Evolutionary conservation across 2,329 filamentous ascomycete genomes (phyloP).

Genomic region (Fusarium marasasianum): DNA sequence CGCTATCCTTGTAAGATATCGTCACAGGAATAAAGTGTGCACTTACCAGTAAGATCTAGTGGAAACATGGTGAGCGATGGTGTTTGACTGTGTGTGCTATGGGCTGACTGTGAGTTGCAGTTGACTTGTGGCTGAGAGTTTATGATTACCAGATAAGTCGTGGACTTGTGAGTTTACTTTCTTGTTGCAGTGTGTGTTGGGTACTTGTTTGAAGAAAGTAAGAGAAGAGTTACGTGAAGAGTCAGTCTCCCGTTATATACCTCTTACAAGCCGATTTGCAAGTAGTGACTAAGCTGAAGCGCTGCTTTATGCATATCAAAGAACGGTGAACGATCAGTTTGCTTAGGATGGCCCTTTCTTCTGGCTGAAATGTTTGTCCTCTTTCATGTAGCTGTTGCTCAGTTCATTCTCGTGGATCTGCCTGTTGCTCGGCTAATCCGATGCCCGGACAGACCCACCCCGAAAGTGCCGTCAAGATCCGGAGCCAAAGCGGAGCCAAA

Average conservation of each 20-base stretch:
- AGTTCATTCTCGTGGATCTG: background rate
- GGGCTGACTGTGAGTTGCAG: background rate
- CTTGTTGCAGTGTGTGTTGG: background rate
- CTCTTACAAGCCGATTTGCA: background rate
- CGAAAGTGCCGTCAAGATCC: background rate
- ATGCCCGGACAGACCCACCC: background rate
- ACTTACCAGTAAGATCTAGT: background rate
- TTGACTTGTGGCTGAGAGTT: background rate
- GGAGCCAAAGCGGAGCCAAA: background rate
- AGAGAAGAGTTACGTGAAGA: background rate
- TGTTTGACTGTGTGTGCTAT: background rate
- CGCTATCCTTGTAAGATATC: background rate
- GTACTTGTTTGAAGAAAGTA: background rate
- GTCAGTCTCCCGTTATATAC: background rate
- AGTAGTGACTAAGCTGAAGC: background rate
- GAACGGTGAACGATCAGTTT: background rate
- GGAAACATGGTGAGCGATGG: background rate
- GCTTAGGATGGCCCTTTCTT: background rate
- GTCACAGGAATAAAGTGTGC: accelerated
- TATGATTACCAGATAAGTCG: background rate
- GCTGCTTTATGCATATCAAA: background rate
- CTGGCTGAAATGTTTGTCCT: background rate
- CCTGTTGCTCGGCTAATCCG: background rate
- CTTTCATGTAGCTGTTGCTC: background rate
- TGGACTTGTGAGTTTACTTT: background rate